Evolutionary conservation across 164 flowering plant species (phyloP).

Genomic region (Magnolia changhungtana): DNA sequence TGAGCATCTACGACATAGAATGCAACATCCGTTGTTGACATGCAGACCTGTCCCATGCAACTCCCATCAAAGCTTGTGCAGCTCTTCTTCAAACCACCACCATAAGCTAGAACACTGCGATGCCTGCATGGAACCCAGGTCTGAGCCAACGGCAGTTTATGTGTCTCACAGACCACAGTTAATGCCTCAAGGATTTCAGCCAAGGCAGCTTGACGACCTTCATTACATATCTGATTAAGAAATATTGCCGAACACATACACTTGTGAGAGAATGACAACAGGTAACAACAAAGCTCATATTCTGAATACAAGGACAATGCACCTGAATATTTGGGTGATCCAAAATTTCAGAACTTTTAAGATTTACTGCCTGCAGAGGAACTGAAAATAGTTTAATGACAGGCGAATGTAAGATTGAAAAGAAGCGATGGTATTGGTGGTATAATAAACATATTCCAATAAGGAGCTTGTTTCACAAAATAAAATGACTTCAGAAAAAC

Average conservation of each 20-base stretch:
- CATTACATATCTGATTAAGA: conserved; percentile 71
- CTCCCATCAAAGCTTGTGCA: conserved; percentile 93
- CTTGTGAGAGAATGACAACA: background rate
- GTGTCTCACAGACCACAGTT: conserved; percentile 78
- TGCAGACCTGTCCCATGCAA: conserved; percentile 89
- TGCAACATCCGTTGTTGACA: conserved; percentile 92
- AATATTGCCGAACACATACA: background rate
- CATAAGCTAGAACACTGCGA: conserved; percentile 75
- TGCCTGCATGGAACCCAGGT: conserved; percentile 98
- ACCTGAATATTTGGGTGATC: conserved; percentile 72
- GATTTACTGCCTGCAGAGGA: conserved; percentile 84
- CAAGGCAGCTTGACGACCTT: conserved; percentile 83
- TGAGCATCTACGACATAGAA: conserved; percentile 86
- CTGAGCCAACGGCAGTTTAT: conserved; percentile 89
- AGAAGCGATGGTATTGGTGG: background rate
- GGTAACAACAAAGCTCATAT: background rate
- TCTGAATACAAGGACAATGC: conserved; percentile 13
- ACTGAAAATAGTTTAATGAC: conserved; percentile 19
- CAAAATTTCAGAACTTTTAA: conserved; percentile 84
- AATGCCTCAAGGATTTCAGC: conserved; percentile 88
- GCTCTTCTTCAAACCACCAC: conserved; percentile 80
- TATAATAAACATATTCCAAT: background rate
- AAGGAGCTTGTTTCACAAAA: background rate
- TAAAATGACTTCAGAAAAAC: background rate
- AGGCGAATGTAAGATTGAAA: background rate